A percentile compares a stretch with the other conserved stretches of the same genome.
phyloP scores from a whole-genome alignment of 495 filamentous ascomycete species.

The Neurospora sp. region DNA sequence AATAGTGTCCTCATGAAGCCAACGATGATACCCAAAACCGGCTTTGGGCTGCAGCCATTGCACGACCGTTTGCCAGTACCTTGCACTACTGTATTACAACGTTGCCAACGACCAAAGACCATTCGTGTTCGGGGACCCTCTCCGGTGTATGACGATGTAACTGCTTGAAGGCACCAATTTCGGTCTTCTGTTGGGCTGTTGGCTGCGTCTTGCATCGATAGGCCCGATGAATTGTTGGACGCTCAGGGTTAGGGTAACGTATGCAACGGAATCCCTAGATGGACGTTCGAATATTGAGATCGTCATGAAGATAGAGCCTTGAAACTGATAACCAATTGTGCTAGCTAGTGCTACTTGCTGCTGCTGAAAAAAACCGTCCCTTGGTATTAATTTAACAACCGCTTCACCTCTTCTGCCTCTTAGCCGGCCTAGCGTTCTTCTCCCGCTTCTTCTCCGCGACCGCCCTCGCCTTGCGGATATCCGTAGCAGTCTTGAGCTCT shows the following conservation, averaged over 20 bases:
- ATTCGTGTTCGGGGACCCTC: not conserved
- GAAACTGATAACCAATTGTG: not conserved
- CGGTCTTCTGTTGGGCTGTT: not conserved
- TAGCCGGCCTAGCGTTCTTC: conserved; percentile 84
- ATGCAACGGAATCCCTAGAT: not conserved
- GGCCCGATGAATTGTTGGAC: not conserved
- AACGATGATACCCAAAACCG: not conserved
- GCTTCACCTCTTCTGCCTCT: conserved; percentile 41
- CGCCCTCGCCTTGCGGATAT: conserved; percentile 73
- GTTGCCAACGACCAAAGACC: not conserved
- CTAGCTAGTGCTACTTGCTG: not conserved
- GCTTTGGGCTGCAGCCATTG: not conserved
- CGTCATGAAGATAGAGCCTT: not conserved
- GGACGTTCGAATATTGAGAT: not conserved
- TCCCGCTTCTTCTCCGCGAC: conserved; percentile 63
- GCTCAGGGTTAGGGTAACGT: not conserved
- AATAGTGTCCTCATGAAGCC: not conserved
- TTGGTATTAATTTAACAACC: not conserved
- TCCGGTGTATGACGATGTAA: not conserved
- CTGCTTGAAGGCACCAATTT: not conserved
- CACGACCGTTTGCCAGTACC: not conserved
- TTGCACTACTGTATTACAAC: not conserved
- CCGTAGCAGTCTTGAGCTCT: conserved; percentile 72
- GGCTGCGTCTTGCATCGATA: not conserved
- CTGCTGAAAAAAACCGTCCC: not conserved